Evolutionary conservation across 345 rosid genomes (phyloP), one percentile per base, ranked within the genome.

Genomic region (Citrus hindsii): DNA sequence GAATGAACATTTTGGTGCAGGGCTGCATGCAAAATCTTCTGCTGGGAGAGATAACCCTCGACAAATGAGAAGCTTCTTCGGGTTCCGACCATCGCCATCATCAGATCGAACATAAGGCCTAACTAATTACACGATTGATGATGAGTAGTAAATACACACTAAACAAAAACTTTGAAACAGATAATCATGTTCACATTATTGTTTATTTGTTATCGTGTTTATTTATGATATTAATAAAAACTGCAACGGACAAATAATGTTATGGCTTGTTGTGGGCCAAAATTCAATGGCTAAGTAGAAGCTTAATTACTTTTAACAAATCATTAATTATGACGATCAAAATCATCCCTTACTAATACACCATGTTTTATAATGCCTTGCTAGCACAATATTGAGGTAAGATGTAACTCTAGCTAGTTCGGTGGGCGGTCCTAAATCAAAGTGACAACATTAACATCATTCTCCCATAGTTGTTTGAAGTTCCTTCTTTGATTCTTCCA

Each of bases 1-100:
- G 80, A 81, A 84, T 0, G 89, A 87, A 46, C 83, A 79, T 7
- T 65, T 69, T 24, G 83, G 78, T 13, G 32, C 72, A 40, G 83
- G 79, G 6, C 27, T 77, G 46, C 81, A 72, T 37, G 70, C 35
- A 40, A 69, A 76, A 55, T 60, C 74, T 38, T 13, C 59, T 10
- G 80, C 66, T 67, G 18, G 9, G 24, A 60, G 42, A 3, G 25
- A 12, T 14, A 7, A 19, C 21, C 6, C 7, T 79, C 37, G 77
- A 61, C n/a, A 70, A 21, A 51, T 71, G 42, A 69, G 59, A 56
- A n/a, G 35, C 79, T 30, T 63, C 81, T 72, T 71, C 79, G 19
- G 76, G 48, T 61, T 67, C 83, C 58, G 62, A 64, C 37, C 58
- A 71, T 67, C 70, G 66, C 19, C 80, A 71, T 10, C 73, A 78